Percentiles rank a stretch among this genome's conserved stretches.
These are phyloP conservation scores for Russula ochroleuca DNA, from an alignment of 768 basidiomycete genomes.

Conservation along the genomic window DNA sequence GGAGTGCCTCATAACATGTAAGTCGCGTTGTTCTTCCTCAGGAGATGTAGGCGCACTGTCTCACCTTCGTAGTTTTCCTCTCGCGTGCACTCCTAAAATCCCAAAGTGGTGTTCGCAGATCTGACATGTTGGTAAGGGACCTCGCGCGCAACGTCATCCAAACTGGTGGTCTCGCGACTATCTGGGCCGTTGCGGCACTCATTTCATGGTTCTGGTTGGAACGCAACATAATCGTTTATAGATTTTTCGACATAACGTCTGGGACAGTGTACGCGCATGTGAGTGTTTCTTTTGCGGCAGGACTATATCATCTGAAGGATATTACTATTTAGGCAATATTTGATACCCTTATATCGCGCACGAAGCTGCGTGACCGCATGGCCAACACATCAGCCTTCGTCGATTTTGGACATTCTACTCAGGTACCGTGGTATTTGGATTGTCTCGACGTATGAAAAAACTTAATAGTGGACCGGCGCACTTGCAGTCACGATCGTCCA, in stretches of 20 bases:
- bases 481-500: no score
- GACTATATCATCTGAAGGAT: background rate
- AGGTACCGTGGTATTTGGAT: no score
- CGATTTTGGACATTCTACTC: background rate
- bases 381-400: background rate
- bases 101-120: background rate
- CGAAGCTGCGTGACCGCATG: background rate
- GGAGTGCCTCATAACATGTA: constrained; percentile 12
- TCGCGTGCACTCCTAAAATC: background rate
- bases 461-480: no score
- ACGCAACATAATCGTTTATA: background rate
- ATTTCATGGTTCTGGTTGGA: constrained; percentile 2
- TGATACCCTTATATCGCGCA: background rate
- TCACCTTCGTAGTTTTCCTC: background rate
- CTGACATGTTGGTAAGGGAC: background rate
- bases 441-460: no score
- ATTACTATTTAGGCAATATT: constrained; percentile 3
- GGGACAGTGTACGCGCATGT: constrained; percentile 10
- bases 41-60: background rate
- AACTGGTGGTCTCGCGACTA: background rate
- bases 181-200: background rate
- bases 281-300: background rate
- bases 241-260: constrained; percentile 6
- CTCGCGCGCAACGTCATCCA: constrained; percentile 4
- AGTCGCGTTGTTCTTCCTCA: background rate